Evolutionary conservation across 139 green algal species (phyloP), one percentile per base, ranked within the genome.

Genomic region (Picochlorum costavermella): DNA sequence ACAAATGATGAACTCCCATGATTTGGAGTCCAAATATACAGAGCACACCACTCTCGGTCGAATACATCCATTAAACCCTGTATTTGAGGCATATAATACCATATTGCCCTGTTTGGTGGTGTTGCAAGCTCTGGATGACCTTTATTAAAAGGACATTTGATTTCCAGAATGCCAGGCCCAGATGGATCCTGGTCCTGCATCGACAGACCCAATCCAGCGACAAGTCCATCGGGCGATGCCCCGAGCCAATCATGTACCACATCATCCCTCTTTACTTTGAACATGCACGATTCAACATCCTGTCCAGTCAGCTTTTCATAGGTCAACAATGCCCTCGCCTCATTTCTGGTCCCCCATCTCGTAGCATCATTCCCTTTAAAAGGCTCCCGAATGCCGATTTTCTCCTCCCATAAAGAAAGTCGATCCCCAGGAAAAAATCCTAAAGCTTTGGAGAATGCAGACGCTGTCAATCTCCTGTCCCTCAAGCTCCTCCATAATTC

Each of bases 291-390:
- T 17, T 59, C 5, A 33, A 73, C 46, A 37, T 26, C 8, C 57
- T 65, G 48, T 29, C 73, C 66, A 14, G 69, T 77, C 33, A 62
- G n/a, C 6, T 31, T 25, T 31, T 69, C 37, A 58, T 90, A 90
- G 4, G 57, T 37, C 12, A 57, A 25, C 14, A 90, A 51, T 0
- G 84, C 84, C 12, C 16, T 5, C 2, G 57, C 49, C 51, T 91
- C 84, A 13, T 63, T 59, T 3, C 16, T 17, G 12, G 67, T 86
- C 36, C 85, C 85, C 80, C 83, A 92, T 2, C 4, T 31, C 0
- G 85, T 92, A 11, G 85, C 85, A 0, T 69, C 80, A 61, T 92
- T 92, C 40, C 85, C 85, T 1, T 23, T n/a, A 63, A 92, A 92
- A 2, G 64, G 68, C 43, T 50, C 16, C 17, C 61, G 26, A 58